Base-by-base conservation (phyloP, 73 alveolate genomes). In the Tetrahymena thermophila region DNA sequence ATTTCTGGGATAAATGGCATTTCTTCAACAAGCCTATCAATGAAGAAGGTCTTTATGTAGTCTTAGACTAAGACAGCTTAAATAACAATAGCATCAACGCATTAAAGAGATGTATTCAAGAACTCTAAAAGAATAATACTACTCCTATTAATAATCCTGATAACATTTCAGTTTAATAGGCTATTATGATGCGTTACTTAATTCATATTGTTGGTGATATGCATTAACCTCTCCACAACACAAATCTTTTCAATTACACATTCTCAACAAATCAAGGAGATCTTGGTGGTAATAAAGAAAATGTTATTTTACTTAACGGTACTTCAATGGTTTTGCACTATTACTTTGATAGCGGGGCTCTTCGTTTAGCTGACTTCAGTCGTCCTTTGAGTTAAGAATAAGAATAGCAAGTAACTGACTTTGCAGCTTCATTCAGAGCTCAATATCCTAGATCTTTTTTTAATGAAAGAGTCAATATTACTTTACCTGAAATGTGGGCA, bases 161-260 rank as follows among this genome's bases (percentile, higher is more conserved):
- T 31, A 71, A 71, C 31, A 71, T 71, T 31, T 71, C 97, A 31
- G 94, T 94, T 23, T 85, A 85, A 56, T 50, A 95, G 42, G 97
- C 97, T 83, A 34, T 96, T 42, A 94, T 94, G 95, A 58, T 97
- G 35, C 95, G 99, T 84, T 85, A 94, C 89, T 96, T 97, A 21
- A 96, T 97, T 43, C 99, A 97, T 95, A 85, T 97, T 25, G 96
- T 97, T 71, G 98, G 99, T 85, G 99, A 97, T 94, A 94, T 97
- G 94, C 99, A 98, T 85, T 95, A 97, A 85, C 99, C 99, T 19
- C 96, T 98, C 96, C 99, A 98, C 96, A 96, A 97, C 44, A 40
- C 98, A 17, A 95, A 95, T 55, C 84, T 96, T 43, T 98, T 85
- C 71, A 94, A 94, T 89, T 10, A 38, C 8, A 56, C 96, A 31